Evolutionary conservation across 2,329 filamentous ascomycete species (phyloP), one percentile per base, ranked within the genome.

Genomic region (Chaetomiaceae sp.): DNA sequence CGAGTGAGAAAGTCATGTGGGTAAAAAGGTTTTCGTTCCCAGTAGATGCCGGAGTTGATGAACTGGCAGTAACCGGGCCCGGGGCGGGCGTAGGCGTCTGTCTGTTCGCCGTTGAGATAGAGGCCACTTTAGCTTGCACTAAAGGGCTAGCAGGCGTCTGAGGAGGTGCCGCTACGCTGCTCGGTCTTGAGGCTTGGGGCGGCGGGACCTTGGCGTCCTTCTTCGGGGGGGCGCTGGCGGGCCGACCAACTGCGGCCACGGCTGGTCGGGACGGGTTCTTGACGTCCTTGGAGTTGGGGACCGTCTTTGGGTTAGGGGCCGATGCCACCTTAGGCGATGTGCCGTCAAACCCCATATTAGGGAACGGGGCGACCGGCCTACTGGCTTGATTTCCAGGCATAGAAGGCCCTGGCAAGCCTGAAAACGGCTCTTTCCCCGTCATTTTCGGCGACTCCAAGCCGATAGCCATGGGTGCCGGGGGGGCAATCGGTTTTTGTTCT

Each of bases 1-100:
- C 78, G 4, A 81, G 67, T 0, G 76, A 74, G 58, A 82, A 82
- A 32, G 77, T 73, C 76, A 81, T 81, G 57, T 81, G 71, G 13
- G 79, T 81, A 59, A 81, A 82, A 56, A 74, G 74, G 7, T 75
- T 69, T 47, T 74, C 72, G n/a, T 71, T 64, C 42, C 68, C 65
- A 16, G 61, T 44, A 56, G 46, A 2, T 4, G 33, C 30, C 20
- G 42, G 43, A 10, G 36, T 21, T 3, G 49, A 20, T 16, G 29
- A 4, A 11, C 13, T n/a, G 27, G 23, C 27, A 30, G 42, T 5
- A 2, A 18, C 32, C n/a, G 47, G 27, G 23, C 51, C 51, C 21
- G 45, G 45, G 5, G 34, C 23, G 23, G 23, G 21, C 5, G 10
- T 30, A 6, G 48, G 20, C 11, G 48, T 23, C 21, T 25, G 42